Evolutionary conservation across 2,329 filamentous ascomycete species (phyloP).

Genomic region (Emmonsia crescens): DNA sequence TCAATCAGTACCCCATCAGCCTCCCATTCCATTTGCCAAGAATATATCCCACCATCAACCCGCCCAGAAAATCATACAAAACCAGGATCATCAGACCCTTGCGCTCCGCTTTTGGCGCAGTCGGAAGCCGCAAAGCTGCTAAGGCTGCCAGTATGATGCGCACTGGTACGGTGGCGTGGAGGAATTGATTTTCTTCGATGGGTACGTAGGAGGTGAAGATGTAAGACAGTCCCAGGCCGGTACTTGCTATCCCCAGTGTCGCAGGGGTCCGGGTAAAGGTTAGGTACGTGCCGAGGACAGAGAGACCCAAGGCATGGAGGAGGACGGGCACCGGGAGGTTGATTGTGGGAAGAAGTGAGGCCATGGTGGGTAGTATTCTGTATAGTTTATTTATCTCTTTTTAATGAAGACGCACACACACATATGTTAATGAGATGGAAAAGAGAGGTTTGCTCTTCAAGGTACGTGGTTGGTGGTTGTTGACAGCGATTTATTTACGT

Average conservation of each 20-base stretch:
- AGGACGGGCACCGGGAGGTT: slow-evolving; percentile 2
- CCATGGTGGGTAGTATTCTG: background rate
- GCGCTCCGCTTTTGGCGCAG: background rate
- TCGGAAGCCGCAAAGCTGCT: background rate
- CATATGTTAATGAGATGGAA: no score
- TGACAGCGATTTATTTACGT: no score
- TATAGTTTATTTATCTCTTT: background rate
- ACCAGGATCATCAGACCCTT: background rate
- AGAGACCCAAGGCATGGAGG: slow-evolving; percentile 4
- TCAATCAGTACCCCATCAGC: background rate
- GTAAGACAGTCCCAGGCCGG: slow-evolving; percentile 2
- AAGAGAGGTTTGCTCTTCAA: background rate
- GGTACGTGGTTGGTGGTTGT: background rate
- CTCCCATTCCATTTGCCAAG: slow-evolving; percentile 1
- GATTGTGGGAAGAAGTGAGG: slow-evolving; percentile 1
- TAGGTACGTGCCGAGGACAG: background rate
- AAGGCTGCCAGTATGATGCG: background rate
- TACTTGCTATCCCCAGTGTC: background rate
- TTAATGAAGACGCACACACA: no score
- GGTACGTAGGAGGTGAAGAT: slow-evolving; percentile 2
- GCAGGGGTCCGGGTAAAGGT: background rate
- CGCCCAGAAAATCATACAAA: slow-evolving; percentile 1
- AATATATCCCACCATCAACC: background rate
- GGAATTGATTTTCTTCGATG: slow-evolving; percentile 4
- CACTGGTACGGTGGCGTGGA: slow-evolving; percentile 3